These are phyloP conservation scores for Neurospora sublineolata DNA, from an alignment of 495 filamentous ascomycete genomes.

Conservation along the genomic window DNA sequence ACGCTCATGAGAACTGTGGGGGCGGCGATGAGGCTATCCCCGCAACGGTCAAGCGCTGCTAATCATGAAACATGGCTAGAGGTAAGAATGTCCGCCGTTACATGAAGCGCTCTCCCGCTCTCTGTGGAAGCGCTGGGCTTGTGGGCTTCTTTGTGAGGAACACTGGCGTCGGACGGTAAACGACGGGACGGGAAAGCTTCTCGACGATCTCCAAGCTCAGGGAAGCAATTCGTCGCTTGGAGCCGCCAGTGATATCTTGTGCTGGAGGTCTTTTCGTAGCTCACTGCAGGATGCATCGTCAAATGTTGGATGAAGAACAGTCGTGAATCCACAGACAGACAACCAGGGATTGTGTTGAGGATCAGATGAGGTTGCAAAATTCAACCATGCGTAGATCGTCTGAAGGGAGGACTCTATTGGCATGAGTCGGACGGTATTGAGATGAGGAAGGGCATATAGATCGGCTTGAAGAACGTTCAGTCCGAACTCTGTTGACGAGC, in stretches of 20 bases:
- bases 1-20: background rate
- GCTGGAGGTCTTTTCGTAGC: background rate
- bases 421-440: background rate
- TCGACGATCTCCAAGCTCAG: background rate
- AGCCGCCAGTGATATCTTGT: background rate
- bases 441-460: background rate
- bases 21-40: background rate
- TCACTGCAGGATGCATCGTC: background rate
- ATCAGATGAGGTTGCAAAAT: background rate
- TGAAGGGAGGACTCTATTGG: background rate
- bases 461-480: background rate
- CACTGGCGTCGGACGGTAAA: background rate
- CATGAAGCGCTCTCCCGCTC: background rate
- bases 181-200: background rate
- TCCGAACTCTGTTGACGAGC: background rate
- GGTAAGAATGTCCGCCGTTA: background rate
- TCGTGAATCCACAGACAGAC: background rate
- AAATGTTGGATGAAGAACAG: background rate
- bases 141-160: background rate
- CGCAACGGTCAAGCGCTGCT: background rate
- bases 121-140: background rate
- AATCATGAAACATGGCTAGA: background rate
- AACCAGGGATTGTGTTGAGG: background rate
- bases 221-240: background rate
- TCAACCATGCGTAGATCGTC: slow-evolving; percentile 3